Evolutionary conservation across 1,284 basidiomycete genomes (phyloP).

Genomic region (Macrocystidia cucumis): DNA sequence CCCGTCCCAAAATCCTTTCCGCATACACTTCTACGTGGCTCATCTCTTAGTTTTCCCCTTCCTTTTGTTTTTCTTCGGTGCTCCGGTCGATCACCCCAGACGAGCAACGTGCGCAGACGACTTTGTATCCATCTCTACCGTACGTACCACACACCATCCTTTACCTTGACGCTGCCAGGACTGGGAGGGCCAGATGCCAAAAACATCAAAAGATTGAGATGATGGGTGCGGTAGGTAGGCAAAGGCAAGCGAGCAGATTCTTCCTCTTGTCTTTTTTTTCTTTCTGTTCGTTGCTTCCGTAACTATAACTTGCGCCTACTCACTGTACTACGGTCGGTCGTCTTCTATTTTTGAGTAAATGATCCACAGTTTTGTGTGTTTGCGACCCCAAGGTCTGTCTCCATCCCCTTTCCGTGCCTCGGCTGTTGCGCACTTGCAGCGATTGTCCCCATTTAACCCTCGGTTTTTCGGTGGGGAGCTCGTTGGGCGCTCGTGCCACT

Average conservation of each 20-base stretch:
- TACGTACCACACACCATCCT: too few species aligned
- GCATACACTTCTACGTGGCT: neutral
- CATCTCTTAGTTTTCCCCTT: neutral
- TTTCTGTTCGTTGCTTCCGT: slow-evolving; percentile 1
- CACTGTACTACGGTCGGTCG: slow-evolving; percentile 10
- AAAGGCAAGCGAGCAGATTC: slow-evolving; percentile 6
- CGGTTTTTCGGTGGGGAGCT: too few species aligned
- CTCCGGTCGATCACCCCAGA: neutral
- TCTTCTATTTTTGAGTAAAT: too few species aligned
- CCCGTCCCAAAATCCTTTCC: neutral
- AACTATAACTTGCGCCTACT: slow-evolving; percentile 7
- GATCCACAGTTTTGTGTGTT: too few species aligned
- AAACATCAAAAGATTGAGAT: slow-evolving; percentile 2
- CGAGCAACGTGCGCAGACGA: too few species aligned
- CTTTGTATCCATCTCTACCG: too few species aligned
- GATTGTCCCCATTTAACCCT: too few species aligned
- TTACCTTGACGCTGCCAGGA: too few species aligned
- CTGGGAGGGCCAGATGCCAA: neutral
- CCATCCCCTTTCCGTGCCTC: too few species aligned
- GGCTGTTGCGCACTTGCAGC: too few species aligned
- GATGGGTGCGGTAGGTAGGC: slow-evolving; percentile 3
- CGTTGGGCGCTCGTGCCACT: too few species aligned
- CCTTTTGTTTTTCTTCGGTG: neutral
- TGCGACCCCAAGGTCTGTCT: too few species aligned
- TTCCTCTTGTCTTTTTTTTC: slow-evolving; percentile 2